phyloP scores from a whole-genome alignment of 805 yeast genomes.

The Blastobotrys terrestris region DNA sequence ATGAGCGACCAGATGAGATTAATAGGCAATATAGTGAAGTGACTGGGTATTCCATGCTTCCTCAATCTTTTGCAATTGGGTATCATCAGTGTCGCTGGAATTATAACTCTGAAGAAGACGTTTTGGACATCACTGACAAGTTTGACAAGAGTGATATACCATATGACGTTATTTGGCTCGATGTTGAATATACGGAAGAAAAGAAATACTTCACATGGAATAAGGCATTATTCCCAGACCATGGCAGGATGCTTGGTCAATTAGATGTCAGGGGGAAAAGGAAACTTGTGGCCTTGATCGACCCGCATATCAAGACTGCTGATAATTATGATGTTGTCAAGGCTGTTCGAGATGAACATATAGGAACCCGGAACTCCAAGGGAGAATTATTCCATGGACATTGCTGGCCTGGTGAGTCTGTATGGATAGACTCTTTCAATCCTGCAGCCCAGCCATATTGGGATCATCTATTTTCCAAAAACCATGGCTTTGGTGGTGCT shows the following conservation, averaged over 20 bases:
- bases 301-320: constrained; percentile 74
- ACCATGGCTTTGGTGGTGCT: constrained; percentile 34
- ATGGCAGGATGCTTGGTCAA: constrained; percentile 55
- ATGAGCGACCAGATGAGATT: constrained; percentile 48
- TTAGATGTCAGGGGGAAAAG: constrained; percentile 64
- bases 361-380: constrained; percentile 42
- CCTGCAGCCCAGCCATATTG: constrained; percentile 40
- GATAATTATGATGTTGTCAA: constrained; percentile 58
- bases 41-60: constrained; percentile 69
- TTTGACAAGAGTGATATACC: constrained; percentile 76
- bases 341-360: constrained; percentile 34
- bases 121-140: constrained; percentile 56
- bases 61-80: constrained; percentile 73
- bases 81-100: constrained; percentile 98
- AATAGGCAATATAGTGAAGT: constrained; percentile 55
- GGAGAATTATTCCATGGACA: constrained; percentile 65
- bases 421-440: constrained; percentile 84
- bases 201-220: constrained; percentile 93
- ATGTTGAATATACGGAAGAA: constrained; percentile 80
- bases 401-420: constrained; percentile 96
- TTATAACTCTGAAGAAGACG: constrained; percentile 81
- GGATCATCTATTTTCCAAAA: constrained; percentile 30
- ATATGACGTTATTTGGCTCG: constrained; percentile 90
- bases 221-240: constrained; percentile 61
- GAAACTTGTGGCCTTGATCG: constrained; percentile 75